phyloP scores from a whole-genome alignment of 495 filamentous ascomycete species.

The Neurospora tetraspora region DNA sequence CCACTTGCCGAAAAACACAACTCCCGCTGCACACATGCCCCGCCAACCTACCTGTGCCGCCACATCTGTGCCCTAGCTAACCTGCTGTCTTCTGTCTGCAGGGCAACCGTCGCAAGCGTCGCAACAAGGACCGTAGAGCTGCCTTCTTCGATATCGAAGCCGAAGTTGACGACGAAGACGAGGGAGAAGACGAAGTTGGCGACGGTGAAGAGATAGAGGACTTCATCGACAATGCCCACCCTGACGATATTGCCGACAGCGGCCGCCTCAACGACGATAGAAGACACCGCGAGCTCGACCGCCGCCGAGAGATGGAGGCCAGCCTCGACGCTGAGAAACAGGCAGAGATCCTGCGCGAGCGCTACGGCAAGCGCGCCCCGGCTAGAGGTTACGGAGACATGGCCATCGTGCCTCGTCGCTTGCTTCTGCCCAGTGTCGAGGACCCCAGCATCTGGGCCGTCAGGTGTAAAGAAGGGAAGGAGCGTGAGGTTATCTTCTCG shows the following conservation, averaged over 20 bases:
- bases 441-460: slow-evolving; percentile 96
- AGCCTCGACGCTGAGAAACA: slow-evolving; percentile 90
- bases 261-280: slow-evolving; percentile 80
- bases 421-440: slow-evolving; percentile 86
- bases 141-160: slow-evolving; percentile 93
- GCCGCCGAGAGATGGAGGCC: slow-evolving; percentile 71
- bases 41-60: no score
- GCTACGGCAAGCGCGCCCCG: slow-evolving; percentile 55
- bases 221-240: slow-evolving; percentile 81
- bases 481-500: slow-evolving; percentile 75
- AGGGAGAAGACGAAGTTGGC: slow-evolving; percentile 76
- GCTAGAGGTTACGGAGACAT: slow-evolving; percentile 42
- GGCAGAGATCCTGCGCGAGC: slow-evolving; percentile 72
- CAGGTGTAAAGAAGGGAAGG: slow-evolving; percentile 88
- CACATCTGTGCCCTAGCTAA: background rate
- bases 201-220: slow-evolving; percentile 77
- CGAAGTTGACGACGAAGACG: slow-evolving; percentile 93
- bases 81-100: slow-evolving; percentile 22
- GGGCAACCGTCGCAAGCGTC: slow-evolving; percentile 71
- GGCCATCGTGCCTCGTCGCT: slow-evolving; percentile 70
- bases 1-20: background rate
- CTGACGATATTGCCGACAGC: slow-evolving; percentile 75
- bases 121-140: slow-evolving; percentile 52
- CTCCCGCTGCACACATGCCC: background rate
- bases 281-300: slow-evolving; percentile 88